Base-by-base conservation (phyloP, 1,284 basidiomycete species). In the Cryptococcus maquisensis region DNA sequence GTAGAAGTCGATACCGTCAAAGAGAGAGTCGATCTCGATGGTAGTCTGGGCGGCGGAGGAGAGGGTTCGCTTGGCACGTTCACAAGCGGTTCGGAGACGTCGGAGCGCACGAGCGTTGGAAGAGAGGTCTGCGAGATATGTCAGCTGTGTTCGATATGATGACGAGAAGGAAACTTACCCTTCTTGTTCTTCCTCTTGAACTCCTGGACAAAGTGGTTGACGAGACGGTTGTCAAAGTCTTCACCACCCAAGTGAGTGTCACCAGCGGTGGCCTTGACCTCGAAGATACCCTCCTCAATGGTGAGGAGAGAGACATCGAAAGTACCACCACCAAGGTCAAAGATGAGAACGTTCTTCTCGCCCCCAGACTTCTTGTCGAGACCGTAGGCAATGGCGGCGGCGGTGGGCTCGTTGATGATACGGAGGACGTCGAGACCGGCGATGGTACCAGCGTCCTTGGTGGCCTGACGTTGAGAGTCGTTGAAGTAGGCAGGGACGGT, bases 181-280 rank as follows among this genome's bases (percentile, higher is more conserved):
- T 66, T 66, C 85, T 96, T 97, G 85, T 92, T 86, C 84, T 97
- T 97, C 76, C 92, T 84, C 85, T 97, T 96, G 84, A 97, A 98
- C 79, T 98, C 93, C 77, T 94, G 90, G 60, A 90, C 87, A 73
- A 98, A 96, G 85, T 97, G 90, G 80, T 94, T 93, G 76, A 98
- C 90, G 66, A 98, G 88, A 67, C 89, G 86, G 83, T 98, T 98
- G 79, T 98, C 95, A 71, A 98, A 98, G 80, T 98, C 94, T 80
- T 98, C 94, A 81, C 95, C 94, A 81, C 94, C 94, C 77, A 98
- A 82, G 79, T 98, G 94, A 60, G 94, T 98, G 81, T 98, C 95
- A 84, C 94, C 95, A 59, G 95, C 94, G 61, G 94, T 98, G 60
- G 95, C 92, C 82, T 96, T 95, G 78, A 98, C 94, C 79, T 96